Percentiles rank a stretch among this genome's conserved stretches.
These are phyloP conservation scores for Fusarium siculi DNA, from an alignment of 2,329 filamentous ascomycete species.

Conservation along the genomic window DNA sequence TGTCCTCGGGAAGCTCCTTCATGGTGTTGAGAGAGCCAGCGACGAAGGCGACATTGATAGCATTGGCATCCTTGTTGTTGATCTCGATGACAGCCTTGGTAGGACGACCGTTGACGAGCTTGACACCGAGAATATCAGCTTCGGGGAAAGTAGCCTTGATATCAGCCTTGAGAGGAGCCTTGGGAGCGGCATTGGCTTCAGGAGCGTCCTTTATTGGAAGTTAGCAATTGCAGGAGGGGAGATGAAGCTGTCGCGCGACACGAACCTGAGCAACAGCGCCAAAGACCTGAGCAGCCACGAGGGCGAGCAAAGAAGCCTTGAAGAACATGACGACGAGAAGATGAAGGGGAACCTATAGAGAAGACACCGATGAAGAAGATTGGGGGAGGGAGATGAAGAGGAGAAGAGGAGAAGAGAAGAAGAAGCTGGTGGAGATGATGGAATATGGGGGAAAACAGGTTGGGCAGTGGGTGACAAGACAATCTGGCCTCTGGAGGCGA, in stretches of 20 bases:
- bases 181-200: constrained; percentile 38
- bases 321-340: constrained; percentile 70
- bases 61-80: constrained; percentile 81
- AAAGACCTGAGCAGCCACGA: constrained; percentile 76
- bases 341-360: constrained; percentile 15
- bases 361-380: constrained; percentile 13
- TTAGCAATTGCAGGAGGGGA: background rate
- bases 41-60: constrained; percentile 80
- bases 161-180: constrained; percentile 66
- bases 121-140: constrained; percentile 90
- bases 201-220: constrained; percentile 20
- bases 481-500: constrained; percentile 43
- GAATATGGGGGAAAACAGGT: constrained; percentile 31
- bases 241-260: constrained; percentile 36
- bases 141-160: constrained; percentile 72
- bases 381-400: constrained; percentile 6
- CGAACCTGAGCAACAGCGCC: constrained; percentile 72
- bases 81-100: constrained; percentile 86
- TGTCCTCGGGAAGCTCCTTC: constrained; percentile 59
- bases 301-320: constrained; percentile 76
- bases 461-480: constrained; percentile 42
- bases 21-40: constrained; percentile 76
- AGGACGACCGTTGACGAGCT: constrained; percentile 91
- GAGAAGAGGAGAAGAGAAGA: background rate
- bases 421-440: constrained; percentile 34